Evolutionary conservation across 2,329 filamentous ascomycete genomes (phyloP).

Genomic region (Aciculosporium take): DNA sequence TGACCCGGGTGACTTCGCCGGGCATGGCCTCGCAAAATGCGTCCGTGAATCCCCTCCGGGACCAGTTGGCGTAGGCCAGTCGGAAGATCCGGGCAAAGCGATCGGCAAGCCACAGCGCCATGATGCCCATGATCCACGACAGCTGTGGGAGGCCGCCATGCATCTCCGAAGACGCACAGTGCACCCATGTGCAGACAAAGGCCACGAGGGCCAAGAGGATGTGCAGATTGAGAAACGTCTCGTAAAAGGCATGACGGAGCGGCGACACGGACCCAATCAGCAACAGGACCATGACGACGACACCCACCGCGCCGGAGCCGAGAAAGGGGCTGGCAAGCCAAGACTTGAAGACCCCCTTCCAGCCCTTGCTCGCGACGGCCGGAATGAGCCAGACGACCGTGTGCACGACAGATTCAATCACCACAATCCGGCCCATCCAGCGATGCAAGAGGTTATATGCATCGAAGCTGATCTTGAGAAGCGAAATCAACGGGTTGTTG

Average conservation of each 20-base stretch:
- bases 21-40: constrained; percentile 55
- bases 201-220: constrained; percentile 57
- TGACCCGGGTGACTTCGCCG: constrained; percentile 56
- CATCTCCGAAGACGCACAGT: constrained; percentile 50
- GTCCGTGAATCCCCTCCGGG: constrained; percentile 41
- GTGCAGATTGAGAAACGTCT: constrained; percentile 83
- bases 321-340: constrained; percentile 50
- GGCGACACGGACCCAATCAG: constrained; percentile 60
- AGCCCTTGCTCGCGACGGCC: constrained; percentile 50
- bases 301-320: constrained; percentile 47
- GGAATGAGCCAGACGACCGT: constrained; percentile 62
- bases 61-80: constrained; percentile 53
- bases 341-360: constrained; percentile 38
- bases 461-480: constrained; percentile 84
- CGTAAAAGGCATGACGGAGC: constrained; percentile 87
- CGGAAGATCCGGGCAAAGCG: constrained; percentile 48
- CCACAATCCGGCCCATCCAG: constrained; percentile 65
- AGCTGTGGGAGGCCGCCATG: constrained; percentile 53
- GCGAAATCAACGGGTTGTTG: constrained; percentile 78
- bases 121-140: constrained; percentile 58
- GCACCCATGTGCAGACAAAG: constrained; percentile 63
- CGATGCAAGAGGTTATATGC: constrained; percentile 69
- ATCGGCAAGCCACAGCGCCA: constrained; percentile 67
- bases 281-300: constrained; percentile 48
- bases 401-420: constrained; percentile 54